These are phyloP conservation scores for Neoscytalidium dimidiatum DNA, from an alignment of 2,329 filamentous ascomycete species.

Conservation along the genomic window DNA sequence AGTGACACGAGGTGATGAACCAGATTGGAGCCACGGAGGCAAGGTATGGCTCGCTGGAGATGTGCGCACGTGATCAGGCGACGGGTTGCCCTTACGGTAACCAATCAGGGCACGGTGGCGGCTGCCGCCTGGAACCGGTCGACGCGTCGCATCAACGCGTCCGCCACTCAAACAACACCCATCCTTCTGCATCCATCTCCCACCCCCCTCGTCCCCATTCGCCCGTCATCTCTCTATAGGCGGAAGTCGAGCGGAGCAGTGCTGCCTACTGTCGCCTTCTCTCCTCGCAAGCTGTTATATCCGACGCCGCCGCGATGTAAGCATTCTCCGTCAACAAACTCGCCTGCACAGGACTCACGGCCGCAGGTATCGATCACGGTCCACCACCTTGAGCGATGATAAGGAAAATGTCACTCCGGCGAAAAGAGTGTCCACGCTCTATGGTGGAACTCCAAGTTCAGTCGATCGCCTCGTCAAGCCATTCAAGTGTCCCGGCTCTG, in stretches of 20 bases:
- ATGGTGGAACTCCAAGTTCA: slow-evolving; percentile 60
- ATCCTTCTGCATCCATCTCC: background rate
- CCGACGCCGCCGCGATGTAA: background rate
- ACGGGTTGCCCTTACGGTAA: no score
- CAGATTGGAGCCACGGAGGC: background rate
- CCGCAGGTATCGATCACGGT: slow-evolving; percentile 37
- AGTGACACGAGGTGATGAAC: no score
- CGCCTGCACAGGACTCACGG: background rate
- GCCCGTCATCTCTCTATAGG: background rate
- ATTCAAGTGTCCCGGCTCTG: slow-evolving; percentile 89
- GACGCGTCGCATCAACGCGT: slow-evolving; percentile 20
- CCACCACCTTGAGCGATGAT: slow-evolving; percentile 31
- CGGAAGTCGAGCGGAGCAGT: background rate
- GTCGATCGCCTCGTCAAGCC: slow-evolving; percentile 75
- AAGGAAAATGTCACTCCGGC: slow-evolving; percentile 43
- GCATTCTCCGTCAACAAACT: background rate
- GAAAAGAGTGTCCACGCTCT: slow-evolving; percentile 45
- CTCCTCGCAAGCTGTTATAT: background rate
- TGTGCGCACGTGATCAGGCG: background rate
- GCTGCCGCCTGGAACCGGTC: slow-evolving; percentile 9
- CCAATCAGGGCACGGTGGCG: background rate
- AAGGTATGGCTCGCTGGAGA: background rate
- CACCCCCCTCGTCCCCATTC: background rate
- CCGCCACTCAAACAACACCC: slow-evolving; percentile 14
- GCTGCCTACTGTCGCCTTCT: no score